phyloP scores from a whole-genome alignment of 345 rosid species.

The Turnera subulata region DNA sequence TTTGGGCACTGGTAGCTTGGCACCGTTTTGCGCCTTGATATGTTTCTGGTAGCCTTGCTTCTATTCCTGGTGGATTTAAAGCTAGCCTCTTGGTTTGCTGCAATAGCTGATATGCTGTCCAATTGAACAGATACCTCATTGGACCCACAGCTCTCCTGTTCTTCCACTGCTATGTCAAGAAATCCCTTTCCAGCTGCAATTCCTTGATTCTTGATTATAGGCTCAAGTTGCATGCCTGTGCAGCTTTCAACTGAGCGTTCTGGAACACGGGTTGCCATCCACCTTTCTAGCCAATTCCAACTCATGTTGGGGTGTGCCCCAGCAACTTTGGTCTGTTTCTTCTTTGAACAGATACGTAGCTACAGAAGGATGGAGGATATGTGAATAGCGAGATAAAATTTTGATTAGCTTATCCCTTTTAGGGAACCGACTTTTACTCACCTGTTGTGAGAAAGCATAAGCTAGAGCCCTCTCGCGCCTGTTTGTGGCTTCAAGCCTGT shows the following conservation, averaged over 20 bases:
- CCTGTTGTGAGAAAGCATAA: slow-evolving; percentile 92
- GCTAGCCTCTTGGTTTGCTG: slow-evolving; percentile 20
- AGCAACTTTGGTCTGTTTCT: slow-evolving; percentile 37
- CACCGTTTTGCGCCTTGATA: slow-evolving; percentile 48
- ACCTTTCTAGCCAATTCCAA: slow-evolving; percentile 84
- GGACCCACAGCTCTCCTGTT: slow-evolving; percentile 84
- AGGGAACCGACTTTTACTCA: slow-evolving; percentile 13
- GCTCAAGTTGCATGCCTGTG: slow-evolving; percentile 27
- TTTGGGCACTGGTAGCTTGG: slow-evolving; percentile 44
- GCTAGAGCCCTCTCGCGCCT: slow-evolving; percentile 85
- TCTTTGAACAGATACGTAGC: slow-evolving; percentile 73
- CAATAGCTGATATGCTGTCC: slow-evolving; percentile 30
- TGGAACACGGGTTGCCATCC: slow-evolving; percentile 83
- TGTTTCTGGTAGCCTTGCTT: slow-evolving; percentile 30
- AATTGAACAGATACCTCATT: slow-evolving; percentile 59
- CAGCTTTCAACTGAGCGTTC: slow-evolving; percentile 37
- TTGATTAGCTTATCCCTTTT: not conserved
- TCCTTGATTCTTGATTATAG: slow-evolving; percentile 19
- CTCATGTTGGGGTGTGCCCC: slow-evolving; percentile 48
- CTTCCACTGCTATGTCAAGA: slow-evolving; percentile 50
- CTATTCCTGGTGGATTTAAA: slow-evolving; percentile 26
- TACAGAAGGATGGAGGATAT: slow-evolving; percentile 17
- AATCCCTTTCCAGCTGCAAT: slow-evolving; percentile 21
- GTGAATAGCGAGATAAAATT: not conserved
- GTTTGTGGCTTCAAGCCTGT: slow-evolving; percentile 64